Base-by-base conservation (phyloP, 2,329 filamentous ascomycete genomes). In the Arthrobotrys megalospora region DNA sequence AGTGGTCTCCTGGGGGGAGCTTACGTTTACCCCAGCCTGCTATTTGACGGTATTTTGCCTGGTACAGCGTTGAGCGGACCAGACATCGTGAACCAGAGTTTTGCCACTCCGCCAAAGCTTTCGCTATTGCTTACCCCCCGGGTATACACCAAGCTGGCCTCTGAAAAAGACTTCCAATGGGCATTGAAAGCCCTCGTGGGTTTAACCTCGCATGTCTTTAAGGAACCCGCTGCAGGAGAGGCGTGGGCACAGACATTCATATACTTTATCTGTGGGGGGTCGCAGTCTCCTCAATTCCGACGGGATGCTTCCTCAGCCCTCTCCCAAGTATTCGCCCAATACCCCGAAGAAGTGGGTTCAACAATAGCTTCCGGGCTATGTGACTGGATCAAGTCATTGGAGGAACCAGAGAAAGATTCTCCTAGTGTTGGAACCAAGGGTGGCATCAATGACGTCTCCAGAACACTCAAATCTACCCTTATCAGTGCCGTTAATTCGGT, bases 91-190 rank as follows among this genome's bases (percentile, higher is more conserved):
- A 88, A 90, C 62, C 90, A 93, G 81, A 89, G 90, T 10, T 87
- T 97, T 76, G 87, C 88, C 1, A 84, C 90, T 43, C 90, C 91
- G n/a, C 90, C 93, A 0, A 97, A 97, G 83, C 91, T 92, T 12
- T 97, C 95, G 0, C 96, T 97, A 83, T 86, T 98, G 19, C 87
- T 98, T 5, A 97, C 93, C 82, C 88, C 92, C 38, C 91, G 92
- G 79, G 89, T 97, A 4, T 98, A 96, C 84, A 90, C 91, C 43
- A 97, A 97, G 83, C 82, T 97, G 24, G 87, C 88, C 1, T 85
- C 87, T 0, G 90, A 91, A 70, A 92, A 94, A 66, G 96, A 99
- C 81, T 86, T 94, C 19, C 87, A 86, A 67, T 97, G 96, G 93
- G 88, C 93, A 64, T 86, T 91, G 48, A 89, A 90, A 80, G 91